A percentile compares a stretch with the other conserved stretches of the same genome.
Conservation (phyloP, 495 filamentous ascomycete genomes). For the Parathielavia appendiculata region DNA sequence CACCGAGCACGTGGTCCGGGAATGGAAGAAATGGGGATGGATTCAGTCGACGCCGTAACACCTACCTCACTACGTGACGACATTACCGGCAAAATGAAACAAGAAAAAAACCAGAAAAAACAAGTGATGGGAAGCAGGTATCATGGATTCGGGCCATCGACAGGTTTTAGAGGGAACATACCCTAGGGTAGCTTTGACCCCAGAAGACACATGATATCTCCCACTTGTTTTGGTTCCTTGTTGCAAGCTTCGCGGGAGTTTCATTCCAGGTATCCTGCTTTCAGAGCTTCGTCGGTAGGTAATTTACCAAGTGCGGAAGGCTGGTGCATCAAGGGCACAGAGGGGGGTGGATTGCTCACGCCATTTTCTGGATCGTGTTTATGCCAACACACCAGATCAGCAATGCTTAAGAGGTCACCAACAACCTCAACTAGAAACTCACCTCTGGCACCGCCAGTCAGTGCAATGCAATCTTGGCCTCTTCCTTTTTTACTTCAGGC, state of each 20-base stretch:
- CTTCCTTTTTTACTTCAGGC: neutral
- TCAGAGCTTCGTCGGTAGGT: no score
- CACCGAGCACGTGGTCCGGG: neutral
- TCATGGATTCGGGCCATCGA: slow-evolving; percentile 16
- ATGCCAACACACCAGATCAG: no score
- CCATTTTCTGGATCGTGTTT: no score
- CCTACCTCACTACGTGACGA: slow-evolving; percentile 2
- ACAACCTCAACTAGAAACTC: no score
- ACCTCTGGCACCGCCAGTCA: neutral
- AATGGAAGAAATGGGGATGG: neutral
- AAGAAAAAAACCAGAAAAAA: slow-evolving; percentile 13
- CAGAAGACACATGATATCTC: slow-evolving; percentile 18
- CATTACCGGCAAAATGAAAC: neutral
- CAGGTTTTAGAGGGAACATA: slow-evolving; percentile 20
- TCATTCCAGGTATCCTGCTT: no score
- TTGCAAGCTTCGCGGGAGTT: no score
- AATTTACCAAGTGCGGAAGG: no score
- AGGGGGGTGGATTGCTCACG: no score
- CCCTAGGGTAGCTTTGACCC: slow-evolving; percentile 19
- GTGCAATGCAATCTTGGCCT: neutral
- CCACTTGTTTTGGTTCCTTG: neutral
- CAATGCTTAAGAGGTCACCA: no score
- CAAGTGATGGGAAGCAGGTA: slow-evolving; percentile 15
- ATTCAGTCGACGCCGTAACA: no score
- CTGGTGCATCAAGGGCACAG: no score